phyloP scores from a whole-genome alignment of 768 basidiomycete species.

The Termitomyces bulborhizus region DNA sequence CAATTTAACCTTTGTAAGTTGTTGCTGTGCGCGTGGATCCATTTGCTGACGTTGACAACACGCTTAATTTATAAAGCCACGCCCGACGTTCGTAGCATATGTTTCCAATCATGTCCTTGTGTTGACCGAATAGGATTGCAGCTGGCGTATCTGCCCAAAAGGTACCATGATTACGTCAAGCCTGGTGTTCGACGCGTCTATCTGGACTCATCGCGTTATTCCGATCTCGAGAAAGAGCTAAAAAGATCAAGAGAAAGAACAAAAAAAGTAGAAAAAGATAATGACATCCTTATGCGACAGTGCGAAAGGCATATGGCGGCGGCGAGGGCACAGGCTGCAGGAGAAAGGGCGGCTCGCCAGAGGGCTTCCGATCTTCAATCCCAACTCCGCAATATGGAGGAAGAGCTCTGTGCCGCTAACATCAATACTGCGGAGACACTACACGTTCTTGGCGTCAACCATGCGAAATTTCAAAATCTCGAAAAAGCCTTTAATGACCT shows the following conservation, averaged over 20 bases:
- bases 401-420: not conserved
- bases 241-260: conserved; percentile 32
- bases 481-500: conserved; percentile 17
- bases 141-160: conserved; percentile 35
- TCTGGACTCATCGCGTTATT: conserved; percentile 26
- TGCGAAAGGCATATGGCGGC: conserved; percentile 35
- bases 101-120: not conserved
- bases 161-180: conserved; percentile 41
- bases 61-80: conserved; percentile 23
- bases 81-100: conserved; percentile 27
- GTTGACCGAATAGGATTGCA: not conserved
- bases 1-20: conserved; percentile 47
- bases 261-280: conserved; percentile 30
- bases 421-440: not conserved
- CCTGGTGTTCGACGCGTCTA: conserved; percentile 47
- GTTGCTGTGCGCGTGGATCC: not conserved
- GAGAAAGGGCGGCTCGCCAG: conserved; percentile 22
- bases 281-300: conserved; percentile 34
- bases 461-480: not conserved
- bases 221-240: conserved; percentile 25
- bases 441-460: not conserved
- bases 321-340: conserved; percentile 21
- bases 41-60: not conserved
- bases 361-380: conserved; percentile 12
- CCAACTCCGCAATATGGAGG: not conserved